These are phyloP conservation scores for Penicillium concentricum DNA, from an alignment of 2,329 filamentous ascomycete genomes.

Conservation along the genomic window DNA sequence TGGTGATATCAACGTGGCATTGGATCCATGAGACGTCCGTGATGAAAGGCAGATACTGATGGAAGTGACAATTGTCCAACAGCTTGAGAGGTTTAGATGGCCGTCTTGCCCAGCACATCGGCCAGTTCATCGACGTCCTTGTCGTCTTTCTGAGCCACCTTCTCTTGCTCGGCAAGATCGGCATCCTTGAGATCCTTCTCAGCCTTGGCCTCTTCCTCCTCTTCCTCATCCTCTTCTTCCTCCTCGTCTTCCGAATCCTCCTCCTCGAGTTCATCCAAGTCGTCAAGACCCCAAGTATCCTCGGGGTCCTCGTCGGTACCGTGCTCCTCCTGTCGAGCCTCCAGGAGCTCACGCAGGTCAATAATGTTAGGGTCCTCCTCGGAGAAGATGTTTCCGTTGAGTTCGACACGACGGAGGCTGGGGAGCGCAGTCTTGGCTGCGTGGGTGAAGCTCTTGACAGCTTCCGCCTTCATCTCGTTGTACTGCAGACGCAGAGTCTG, in stretches of 20 bases:
- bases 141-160: constrained; percentile 70
- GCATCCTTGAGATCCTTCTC: constrained; percentile 69
- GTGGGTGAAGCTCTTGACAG: constrained; percentile 67
- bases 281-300: constrained; percentile 81
- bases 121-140: constrained; percentile 81
- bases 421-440: constrained; percentile 70
- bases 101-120: constrained; percentile 70
- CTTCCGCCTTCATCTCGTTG: constrained; percentile 84
- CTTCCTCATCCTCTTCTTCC: constrained; percentile 68
- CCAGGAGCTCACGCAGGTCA: constrained; percentile 68
- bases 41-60: not conserved
- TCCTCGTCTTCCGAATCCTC: constrained; percentile 67
- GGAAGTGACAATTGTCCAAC: constrained; percentile 1
- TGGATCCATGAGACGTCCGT: constrained; percentile 4
- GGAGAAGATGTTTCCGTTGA: constrained; percentile 93
- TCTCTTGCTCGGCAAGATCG: constrained; percentile 56
- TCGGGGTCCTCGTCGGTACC: constrained; percentile 64
- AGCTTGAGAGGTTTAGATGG: constrained; percentile 24
- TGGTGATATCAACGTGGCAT: not conserved
- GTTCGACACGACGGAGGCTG: constrained; percentile 76
- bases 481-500: constrained; percentile 82
- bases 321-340: constrained; percentile 72
- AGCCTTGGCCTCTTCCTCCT: constrained; percentile 54
- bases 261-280: constrained; percentile 81
- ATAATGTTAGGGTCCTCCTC: constrained; percentile 77